phyloP scores from a whole-genome alignment of 495 filamentous ascomycete species.

The Rostrohypoxylon terebratum region DNA sequence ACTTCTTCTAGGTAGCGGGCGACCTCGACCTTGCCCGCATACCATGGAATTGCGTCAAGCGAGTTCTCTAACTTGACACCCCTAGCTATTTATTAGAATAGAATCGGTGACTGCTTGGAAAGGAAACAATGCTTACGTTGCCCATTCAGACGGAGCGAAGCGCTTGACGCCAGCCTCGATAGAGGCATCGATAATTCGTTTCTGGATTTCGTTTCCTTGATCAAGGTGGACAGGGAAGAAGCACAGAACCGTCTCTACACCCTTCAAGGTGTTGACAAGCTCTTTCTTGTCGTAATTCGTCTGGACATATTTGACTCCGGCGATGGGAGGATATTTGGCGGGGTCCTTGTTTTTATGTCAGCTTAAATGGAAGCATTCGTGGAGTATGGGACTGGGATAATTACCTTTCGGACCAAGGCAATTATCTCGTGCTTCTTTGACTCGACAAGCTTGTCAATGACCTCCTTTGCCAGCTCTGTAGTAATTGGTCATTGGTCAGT shows the following conservation, averaged over 20 bases:
- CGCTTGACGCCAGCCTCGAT: conserved; percentile 66
- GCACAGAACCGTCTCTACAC: conserved; percentile 65
- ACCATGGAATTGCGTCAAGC: conserved; percentile 55
- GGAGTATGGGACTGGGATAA: not conserved
- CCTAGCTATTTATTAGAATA: not conserved
- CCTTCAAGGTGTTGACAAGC: conserved; percentile 55
- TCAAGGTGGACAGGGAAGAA: conserved; percentile 58
- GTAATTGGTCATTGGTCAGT: not conserved
- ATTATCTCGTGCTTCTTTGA: conserved; percentile 64
- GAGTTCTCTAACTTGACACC: conserved; percentile 21
- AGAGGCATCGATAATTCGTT: conserved; percentile 64
- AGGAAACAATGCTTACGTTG: conserved; percentile 34
- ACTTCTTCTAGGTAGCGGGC: conserved; percentile 60
- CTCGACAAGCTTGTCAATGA: conserved; percentile 63
- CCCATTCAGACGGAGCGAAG: conserved; percentile 64
- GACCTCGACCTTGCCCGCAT: conserved; percentile 58
- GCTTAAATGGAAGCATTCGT: not conserved
- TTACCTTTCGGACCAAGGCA: conserved; percentile 58
- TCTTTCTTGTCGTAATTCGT: conserved; percentile 57
- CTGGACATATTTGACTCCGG: conserved; percentile 51
- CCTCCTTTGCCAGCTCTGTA: conserved; percentile 62
- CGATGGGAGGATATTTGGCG: conserved; percentile 7
- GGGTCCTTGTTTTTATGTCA: conserved; percentile 31
- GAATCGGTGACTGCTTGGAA: not conserved
- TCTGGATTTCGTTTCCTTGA: conserved; percentile 52